Evolutionary conservation across 345 rosid species (phyloP).

Genomic region (Linum lewisii): DNA sequence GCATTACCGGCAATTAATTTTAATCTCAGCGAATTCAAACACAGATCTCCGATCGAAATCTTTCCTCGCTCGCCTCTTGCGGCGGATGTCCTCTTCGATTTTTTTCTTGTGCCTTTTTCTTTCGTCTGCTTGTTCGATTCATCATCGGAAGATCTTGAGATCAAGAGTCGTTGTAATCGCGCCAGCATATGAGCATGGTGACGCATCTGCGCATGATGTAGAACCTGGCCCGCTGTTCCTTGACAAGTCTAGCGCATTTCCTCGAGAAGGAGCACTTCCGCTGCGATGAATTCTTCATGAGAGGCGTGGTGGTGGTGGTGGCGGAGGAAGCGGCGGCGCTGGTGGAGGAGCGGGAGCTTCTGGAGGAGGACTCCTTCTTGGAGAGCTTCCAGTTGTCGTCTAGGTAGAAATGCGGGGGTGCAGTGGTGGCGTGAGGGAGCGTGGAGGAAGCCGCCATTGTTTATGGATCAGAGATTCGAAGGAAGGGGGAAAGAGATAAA

Average conservation of each 20-base stretch:
- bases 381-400: constrained; percentile 27
- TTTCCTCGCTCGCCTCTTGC: not conserved
- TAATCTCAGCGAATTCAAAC: not conserved
- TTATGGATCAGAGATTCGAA: not conserved
- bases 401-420: constrained; percentile 16
- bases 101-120: not conserved
- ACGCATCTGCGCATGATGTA: constrained; percentile 91
- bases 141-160: too few relatives aligned
- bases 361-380: constrained; percentile 33
- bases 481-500: not conserved
- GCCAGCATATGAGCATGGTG: constrained; percentile 92
- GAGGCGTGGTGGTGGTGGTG: constrained; percentile 18
- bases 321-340: not conserved
- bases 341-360: constrained; percentile 31
- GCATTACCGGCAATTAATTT: not conserved
- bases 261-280: constrained; percentile 49
- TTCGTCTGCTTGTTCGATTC: too few relatives aligned
- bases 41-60: not conserved
- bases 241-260: constrained; percentile 71
- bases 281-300: constrained; percentile 23
- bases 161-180: constrained; percentile 68
- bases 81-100: not conserved
- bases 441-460: constrained; percentile 4
- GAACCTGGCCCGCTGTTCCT: constrained; percentile 89
- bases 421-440: constrained; percentile 16